Evolutionary conservation across 495 filamentous ascomycete species (phyloP).

Genomic region (Pseudotulostoma volvatum): DNA sequence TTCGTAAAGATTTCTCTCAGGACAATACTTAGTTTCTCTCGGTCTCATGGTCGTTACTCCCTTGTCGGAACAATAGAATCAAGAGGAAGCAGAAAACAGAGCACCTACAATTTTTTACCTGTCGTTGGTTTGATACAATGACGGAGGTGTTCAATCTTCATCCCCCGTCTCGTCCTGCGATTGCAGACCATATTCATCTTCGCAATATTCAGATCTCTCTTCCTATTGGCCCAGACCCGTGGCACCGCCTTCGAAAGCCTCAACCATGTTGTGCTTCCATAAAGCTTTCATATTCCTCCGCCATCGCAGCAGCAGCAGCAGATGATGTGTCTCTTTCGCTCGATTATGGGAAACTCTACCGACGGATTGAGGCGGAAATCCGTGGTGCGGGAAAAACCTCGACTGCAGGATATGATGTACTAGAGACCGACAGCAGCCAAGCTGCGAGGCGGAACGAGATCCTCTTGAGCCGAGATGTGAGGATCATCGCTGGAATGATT

Average conservation of each 20-base stretch:
- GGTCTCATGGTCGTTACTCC: no score
- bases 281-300: conserved; percentile 29
- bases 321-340: conserved; percentile 31
- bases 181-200: conserved; percentile 28
- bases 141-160: conserved; percentile 11
- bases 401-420: not conserved
- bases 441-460: conserved; percentile 21
- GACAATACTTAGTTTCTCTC: no score
- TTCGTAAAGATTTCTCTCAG: no score
- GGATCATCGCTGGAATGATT: conserved; percentile 23
- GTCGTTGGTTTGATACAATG: not conserved
- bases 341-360: conserved; percentile 34
- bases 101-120: no score
- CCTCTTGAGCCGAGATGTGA: conserved; percentile 21
- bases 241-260: conserved; percentile 27
- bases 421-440: conserved; percentile 9
- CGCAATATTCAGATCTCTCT: conserved; percentile 28
- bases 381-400: conserved; percentile 14
- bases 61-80: no score
- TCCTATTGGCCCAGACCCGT: conserved; percentile 27
- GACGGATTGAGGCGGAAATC: conserved; percentile 25
- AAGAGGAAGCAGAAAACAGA: no score
- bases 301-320: conserved; percentile 23
- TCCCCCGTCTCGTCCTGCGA: conserved; percentile 19
- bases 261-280: conserved; percentile 30